Evolutionary conservation across 2,329 filamentous ascomycete species (phyloP), one percentile per base, ranked within the genome.

Genomic region (Pseudogymnoascus sp.): DNA sequence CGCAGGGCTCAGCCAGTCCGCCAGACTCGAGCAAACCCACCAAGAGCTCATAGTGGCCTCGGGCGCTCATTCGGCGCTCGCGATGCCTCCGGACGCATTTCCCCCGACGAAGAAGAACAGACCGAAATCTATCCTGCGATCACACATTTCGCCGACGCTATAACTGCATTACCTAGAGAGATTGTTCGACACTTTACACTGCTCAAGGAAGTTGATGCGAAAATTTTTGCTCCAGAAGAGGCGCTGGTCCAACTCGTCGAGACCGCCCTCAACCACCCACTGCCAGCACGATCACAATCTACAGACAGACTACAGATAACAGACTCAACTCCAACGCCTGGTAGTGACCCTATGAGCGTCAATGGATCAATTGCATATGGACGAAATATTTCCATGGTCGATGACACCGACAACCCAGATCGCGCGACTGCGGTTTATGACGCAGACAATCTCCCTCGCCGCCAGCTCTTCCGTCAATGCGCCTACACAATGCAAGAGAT

Each of bases 191-290:
- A 99, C 75, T 96, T 96, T 70, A 97, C 93, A 35, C 83, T 97
- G 63, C 81, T 99, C 68, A 97, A 97, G 75, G 94, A 99, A 77
- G 94, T 97, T 58, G 94, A 99, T 78, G 93, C 93, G 66, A 99
- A 99, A 78, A 90, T 96, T 67, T 94, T 92, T 76, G 87, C 86
- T 26, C 89, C 94, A 6, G 91, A 96, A 74, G 89, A 94, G 69
- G 83, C 88, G 71, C 82, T 99, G 63, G 87, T 89, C 71, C 83
- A 88, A 71, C 81, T 95, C 65, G 84, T 96, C 69, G 81, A 87
- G 65, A 81, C 81, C 61, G 85, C 89, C 65, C 75, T 83, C 66
- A 80, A 79, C 67, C 75, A 80, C 33, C 79, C 78, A 64, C 73
- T 76, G 31, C 78, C 80, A 62, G 78, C 80, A 64, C 70, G 75